Evolutionary conservation across 495 filamentous ascomycete species (phyloP), one percentile per base, ranked within the genome.

Genomic region (Usnea hakonensis): DNA sequence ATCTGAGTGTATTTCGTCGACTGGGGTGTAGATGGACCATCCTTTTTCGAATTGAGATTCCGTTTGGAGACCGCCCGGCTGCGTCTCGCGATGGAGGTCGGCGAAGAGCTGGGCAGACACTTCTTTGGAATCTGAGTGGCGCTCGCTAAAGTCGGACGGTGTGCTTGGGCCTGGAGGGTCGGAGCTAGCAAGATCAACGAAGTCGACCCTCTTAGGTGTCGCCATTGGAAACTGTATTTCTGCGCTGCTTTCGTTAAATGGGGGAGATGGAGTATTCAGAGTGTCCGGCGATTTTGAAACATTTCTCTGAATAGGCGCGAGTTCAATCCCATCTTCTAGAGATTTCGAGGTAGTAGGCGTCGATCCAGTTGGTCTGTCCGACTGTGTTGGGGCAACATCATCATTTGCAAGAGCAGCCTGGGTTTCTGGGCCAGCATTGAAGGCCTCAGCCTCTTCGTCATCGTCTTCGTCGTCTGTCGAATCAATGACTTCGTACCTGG

Each of bases 21-120:
- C 26, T 55, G 55, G 66, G 26, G 62, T 53, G 35, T 66, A 68
- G 13, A 54, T 16, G n/a, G 38, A 35, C 68, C 68, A 70, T 3
- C 54, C 68, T 19, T 38, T 53, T 43, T 70, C 61, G 61, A 54
- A 68, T 53, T 70, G 68, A 17, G 66, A 68, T 55, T 68, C 68
- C 9, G 68, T 68, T 58, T 68, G 56, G 10, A 66, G 38, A 11
- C 33, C 21, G 14, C 21, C n/a, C 32, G 66, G 50, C 19, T 65
- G 41, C 26, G 63, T 60, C 19, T 35, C 16, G 37, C 44, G 55
- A 17, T n/a, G 57, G 32, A 68, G 58, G 40, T 65, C 55, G 14
- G 26, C 40, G 40, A 54, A 35, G 35, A 62, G 53, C 48, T 64
- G 65, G 17, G 55, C 36, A 8, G 67, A 64, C 35, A 55, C 58